Conservation (phyloP, 108 stramenopile genomes). For the Chaetoceros muelleri region DNA sequence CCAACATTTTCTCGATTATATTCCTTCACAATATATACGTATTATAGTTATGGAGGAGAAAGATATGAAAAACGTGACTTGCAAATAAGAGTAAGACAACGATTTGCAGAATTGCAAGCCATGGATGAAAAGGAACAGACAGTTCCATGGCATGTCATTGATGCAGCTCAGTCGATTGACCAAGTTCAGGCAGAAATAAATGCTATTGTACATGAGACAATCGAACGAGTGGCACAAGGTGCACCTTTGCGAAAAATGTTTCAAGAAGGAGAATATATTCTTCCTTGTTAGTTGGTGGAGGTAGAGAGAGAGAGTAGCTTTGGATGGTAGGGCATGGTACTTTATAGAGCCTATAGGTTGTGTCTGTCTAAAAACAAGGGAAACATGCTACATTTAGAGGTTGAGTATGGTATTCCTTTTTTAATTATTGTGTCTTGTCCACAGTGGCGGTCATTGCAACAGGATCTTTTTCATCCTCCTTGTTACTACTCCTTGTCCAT, state of each 20-base stretch:
- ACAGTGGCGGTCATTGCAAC: too few relatives aligned
- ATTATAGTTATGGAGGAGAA: slow-evolving; percentile 62
- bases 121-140: slow-evolving; percentile 43
- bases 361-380: too few relatives aligned
- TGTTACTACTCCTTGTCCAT: too few relatives aligned
- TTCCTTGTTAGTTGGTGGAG: background rate
- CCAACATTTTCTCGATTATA: slow-evolving; percentile 8
- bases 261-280: slow-evolving; percentile 29
- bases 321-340: too few relatives aligned
- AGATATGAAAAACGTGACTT: slow-evolving; percentile 80
- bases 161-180: slow-evolving; percentile 69
- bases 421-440: too few relatives aligned
- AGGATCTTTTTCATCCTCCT: too few relatives aligned
- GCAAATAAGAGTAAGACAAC: slow-evolving; percentile 68
- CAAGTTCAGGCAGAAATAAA: slow-evolving; percentile 58
- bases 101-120: slow-evolving; percentile 61
- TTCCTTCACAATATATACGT: background rate
- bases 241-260: slow-evolving; percentile 39
- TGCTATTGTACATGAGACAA: slow-evolving; percentile 41
- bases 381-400: too few relatives aligned
- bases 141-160: slow-evolving; percentile 68
- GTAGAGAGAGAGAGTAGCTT: too few relatives aligned
- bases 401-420: too few relatives aligned
- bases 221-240: slow-evolving; percentile 28
- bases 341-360: too few relatives aligned